A percentile compares a stretch with the other conserved stretches of the same genome.
These are phyloP conservation scores for Globisporangium okanoganense DNA, from an alignment of 352 stramenopile species.

Conservation along the genomic window DNA sequence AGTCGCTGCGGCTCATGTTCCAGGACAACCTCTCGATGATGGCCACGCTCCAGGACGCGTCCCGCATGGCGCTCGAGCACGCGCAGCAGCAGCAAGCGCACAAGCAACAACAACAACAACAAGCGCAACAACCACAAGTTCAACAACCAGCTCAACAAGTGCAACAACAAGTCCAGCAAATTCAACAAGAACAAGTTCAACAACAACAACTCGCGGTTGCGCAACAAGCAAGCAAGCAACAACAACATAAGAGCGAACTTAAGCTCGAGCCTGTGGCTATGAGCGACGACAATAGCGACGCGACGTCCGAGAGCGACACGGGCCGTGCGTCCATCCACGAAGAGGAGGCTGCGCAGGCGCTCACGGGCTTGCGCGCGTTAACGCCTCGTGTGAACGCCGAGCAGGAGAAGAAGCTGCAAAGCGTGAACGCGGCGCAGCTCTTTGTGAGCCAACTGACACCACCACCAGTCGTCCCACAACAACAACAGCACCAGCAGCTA, in stretches of 20 bases:
- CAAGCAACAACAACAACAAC: slow-evolving; percentile 2
- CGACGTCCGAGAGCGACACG: slow-evolving; percentile 9
- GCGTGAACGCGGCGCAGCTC: slow-evolving; percentile 8
- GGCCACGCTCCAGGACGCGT: slow-evolving; percentile 44
- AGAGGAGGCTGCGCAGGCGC: slow-evolving; percentile 60
- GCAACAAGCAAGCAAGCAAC: not conserved
- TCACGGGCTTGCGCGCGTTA: slow-evolving; percentile 56
- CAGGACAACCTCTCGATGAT: slow-evolving; percentile 31
- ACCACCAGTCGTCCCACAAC: too few species aligned
- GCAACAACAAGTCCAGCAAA: not conserved
- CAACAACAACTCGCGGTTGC: too few species aligned
- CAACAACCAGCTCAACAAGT: not conserved
- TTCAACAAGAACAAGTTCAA: not conserved
- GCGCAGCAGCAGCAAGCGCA: slow-evolving; percentile 4
- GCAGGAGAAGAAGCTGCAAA: slow-evolving; percentile 16
- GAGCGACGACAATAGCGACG: slow-evolving; percentile 12
- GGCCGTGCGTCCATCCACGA: slow-evolving; percentile 42
- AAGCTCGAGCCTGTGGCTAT: slow-evolving; percentile 9
- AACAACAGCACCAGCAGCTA: not conserved
- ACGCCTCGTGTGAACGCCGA: slow-evolving; percentile 12
- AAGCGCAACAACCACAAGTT: not conserved
- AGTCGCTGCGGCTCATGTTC: slow-evolving; percentile 37
- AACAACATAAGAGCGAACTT: slow-evolving; percentile 1
- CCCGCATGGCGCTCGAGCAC: slow-evolving; percentile 14
- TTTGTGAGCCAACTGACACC: slow-evolving; percentile 8